Conservation (phyloP, 192 early-diverging fungal genomes). For the Dissophora globulifera region DNA sequence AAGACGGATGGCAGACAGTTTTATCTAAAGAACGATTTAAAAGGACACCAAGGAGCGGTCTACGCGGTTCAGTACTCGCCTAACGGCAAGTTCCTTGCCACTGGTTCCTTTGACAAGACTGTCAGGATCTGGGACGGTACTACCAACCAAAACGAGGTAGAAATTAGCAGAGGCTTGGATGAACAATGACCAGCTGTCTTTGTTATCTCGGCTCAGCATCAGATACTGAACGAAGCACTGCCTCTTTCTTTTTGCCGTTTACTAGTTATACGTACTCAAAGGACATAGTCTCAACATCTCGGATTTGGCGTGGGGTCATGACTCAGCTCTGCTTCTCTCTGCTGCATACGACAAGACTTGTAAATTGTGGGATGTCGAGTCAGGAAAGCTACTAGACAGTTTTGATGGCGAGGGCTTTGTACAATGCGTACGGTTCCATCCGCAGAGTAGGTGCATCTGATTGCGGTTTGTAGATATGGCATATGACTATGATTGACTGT, state of each 20-base stretch:
- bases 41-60: conserved; percentile 92
- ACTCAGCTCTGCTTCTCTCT: conserved; percentile 74
- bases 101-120: conserved; percentile 95
- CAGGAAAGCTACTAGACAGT: conserved; percentile 66
- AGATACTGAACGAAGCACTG: conserved; percentile 1
- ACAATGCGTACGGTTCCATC: conserved; percentile 83
- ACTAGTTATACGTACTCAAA: conserved; percentile 72
- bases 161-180: too few species aligned
- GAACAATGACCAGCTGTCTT: too few species aligned
- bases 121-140: conserved; percentile 89
- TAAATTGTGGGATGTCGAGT: conserved; percentile 82
- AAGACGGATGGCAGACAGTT: conserved; percentile 50
- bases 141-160: conserved; percentile 73
- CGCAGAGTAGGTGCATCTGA: conserved; percentile 62
- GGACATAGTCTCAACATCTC: conserved; percentile 83
- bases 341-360: conserved; percentile 86
- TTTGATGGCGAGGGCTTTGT: conserved; percentile 86
- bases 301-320: conserved; percentile 79
- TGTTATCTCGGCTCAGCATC: too few species aligned
- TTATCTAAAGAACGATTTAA: conserved; percentile 47
- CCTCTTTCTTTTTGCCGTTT: background rate
- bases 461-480: background rate
- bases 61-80: conserved; percentile 91
- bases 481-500: background rate
- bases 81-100: conserved; percentile 81